These are phyloP conservation scores for Novymonas esmeraldas DNA, from an alignment of 208 protist species.

Conservation along the genomic window DNA sequence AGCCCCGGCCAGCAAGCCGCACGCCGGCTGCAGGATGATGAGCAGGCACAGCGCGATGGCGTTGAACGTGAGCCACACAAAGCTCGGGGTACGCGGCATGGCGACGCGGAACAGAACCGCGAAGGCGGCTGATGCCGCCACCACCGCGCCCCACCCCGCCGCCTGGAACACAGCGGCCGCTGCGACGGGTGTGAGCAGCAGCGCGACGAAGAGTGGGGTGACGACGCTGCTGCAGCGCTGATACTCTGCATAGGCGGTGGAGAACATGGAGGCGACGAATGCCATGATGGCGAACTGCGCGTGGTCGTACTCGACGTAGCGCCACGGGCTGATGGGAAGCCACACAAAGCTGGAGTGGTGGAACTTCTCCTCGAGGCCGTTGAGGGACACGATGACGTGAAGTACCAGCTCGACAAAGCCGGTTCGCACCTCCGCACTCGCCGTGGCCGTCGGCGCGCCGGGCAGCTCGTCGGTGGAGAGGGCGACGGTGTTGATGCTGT, in stretches of 20 bases:
- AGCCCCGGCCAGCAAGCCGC: conserved; percentile 48
- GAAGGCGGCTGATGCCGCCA: conserved; percentile 7
- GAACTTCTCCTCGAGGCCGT: conserved; percentile 66
- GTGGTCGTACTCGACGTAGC: conserved; percentile 67
- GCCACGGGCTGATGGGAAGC: conserved; percentile 37
- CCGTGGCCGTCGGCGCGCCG: not conserved
- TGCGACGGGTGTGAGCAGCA: conserved; percentile 27
- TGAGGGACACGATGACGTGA: conserved; percentile 52
- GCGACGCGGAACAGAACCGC: conserved; percentile 14
- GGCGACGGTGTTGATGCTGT: conserved; percentile 58
- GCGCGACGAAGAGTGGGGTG: conserved; percentile 36
- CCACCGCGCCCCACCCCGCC: conserved; percentile 28
- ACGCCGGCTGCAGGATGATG: conserved; percentile 57
- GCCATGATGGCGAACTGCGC: conserved; percentile 61
- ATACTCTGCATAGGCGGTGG: conserved; percentile 62
- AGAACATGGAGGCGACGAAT: conserved; percentile 58
- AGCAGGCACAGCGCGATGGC: conserved; percentile 56
- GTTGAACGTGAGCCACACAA: conserved; percentile 58
- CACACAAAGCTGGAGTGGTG: conserved; percentile 77
- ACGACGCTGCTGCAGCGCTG: conserved; percentile 43
- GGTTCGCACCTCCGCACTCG: not conserved
- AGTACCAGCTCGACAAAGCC: conserved; percentile 21
- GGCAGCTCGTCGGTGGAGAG: conserved; percentile 37
- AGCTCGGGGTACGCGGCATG: conserved; percentile 15
- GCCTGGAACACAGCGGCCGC: conserved; percentile 19